Base-by-base conservation (phyloP, 768 basidiomycete genomes). In the Trametopsis cervina region DNA sequence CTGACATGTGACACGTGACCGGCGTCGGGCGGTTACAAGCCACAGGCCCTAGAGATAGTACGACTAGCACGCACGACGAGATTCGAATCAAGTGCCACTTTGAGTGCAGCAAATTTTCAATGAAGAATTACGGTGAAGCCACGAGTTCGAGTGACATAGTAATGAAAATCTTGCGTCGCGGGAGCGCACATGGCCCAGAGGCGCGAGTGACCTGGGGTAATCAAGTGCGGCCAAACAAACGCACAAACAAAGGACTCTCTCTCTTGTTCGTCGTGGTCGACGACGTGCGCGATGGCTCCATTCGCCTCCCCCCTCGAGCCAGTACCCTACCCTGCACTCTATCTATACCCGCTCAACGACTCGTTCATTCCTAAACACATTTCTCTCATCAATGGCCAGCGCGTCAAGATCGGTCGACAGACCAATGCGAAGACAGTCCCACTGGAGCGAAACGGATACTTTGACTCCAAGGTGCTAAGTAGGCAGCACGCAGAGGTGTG, bases 401-500 rank as follows among this genome's bases (percentile, higher is more conserved):
- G 80, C 61, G 80, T 85, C 44, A 86, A 92, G 78, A 94, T 99
- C 63, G 95, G 95, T 15, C 72, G 95, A 48, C 94, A 97, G 69
- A 98, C 93, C 13, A 96, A 93, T 65, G 83, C 85, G 48, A 96
- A 96, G 75, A 96, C 93, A 0, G 81, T 89, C 24, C 95, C 95
- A 15, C 82, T 78, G 10, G 91, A 95, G 62, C 75, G 87, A 60
- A 97, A 99, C 62, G 95, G 93, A 9, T 99, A 88, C 71, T 97
- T 99, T 64, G 95, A 98, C 70, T 88, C 85, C 20, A 97, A 98
- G 63, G 85, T 98, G 6, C 74, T 99, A 52, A 90, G 88, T 57
- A 74, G 95, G 56, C 87, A 89, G 70, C 95, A 98, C 62, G 95
- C 95, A 12, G 95, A 98, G 69, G 89, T 99, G n/a, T 99, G 86